Conservation (phyloP, 257 asterid species). For the Solanum clarkiae region DNA sequence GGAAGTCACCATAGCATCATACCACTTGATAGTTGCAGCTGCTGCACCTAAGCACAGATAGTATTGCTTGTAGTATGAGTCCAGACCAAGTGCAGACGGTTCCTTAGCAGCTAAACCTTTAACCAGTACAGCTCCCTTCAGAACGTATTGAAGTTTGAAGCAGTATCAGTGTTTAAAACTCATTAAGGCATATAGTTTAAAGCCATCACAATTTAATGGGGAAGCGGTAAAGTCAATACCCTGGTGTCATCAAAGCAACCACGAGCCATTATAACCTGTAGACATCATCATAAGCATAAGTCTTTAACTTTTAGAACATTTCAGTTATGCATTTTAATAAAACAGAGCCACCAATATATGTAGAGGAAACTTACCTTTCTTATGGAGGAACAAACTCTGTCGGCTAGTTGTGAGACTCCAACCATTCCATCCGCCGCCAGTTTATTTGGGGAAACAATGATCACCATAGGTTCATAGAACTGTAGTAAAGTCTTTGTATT, state of each 20-base stretch:
- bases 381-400: constrained; percentile 54
- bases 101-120: constrained; percentile 82
- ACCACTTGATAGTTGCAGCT: constrained; percentile 96
- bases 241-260: constrained; percentile 94
- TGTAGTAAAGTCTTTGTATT: constrained; percentile 85
- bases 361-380: constrained; percentile 39
- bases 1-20: constrained; percentile 8
- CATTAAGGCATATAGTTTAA: not conserved
- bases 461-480: constrained; percentile 80
- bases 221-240: constrained; percentile 19
- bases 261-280: constrained; percentile 70
- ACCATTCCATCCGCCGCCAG: constrained; percentile 88
- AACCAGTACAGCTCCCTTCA: constrained; percentile 75
- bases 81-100: constrained; percentile 95
- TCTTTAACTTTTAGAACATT: constrained; percentile 5
- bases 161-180: constrained; percentile 5
- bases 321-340: not conserved
- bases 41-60: constrained; percentile 99
- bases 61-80: constrained; percentile 82
- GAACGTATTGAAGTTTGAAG: constrained; percentile 12
- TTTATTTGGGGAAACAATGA: constrained; percentile 77
- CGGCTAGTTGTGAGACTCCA: constrained; percentile 87
- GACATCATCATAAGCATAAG: constrained; percentile 10
- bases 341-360: not conserved
- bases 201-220: not conserved